Conservation (phyloP, 2,329 filamentous ascomycete genomes). For the Dothideomycetidae sp. region DNA sequence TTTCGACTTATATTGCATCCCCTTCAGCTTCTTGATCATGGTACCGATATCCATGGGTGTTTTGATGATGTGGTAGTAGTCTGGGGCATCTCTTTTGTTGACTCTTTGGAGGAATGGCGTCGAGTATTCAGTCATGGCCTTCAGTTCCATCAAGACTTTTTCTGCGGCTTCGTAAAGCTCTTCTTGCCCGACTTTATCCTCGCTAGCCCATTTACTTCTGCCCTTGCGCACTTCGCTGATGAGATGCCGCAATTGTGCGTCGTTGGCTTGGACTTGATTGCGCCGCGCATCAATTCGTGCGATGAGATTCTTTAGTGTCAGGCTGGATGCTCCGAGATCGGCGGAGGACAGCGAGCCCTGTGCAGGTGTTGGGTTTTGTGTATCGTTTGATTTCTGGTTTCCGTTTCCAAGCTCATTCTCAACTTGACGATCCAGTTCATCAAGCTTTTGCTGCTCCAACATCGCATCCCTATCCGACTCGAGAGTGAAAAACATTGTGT, state of each 20-base stretch:
- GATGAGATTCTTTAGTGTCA: slow-evolving; percentile 94
- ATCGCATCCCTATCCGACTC: slow-evolving; percentile 93
- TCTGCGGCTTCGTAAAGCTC: slow-evolving; percentile 94
- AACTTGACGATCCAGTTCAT: slow-evolving; percentile 90
- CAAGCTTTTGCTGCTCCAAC: slow-evolving; percentile 91
- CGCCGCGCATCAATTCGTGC: slow-evolving; percentile 88
- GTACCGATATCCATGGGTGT: slow-evolving; percentile 94
- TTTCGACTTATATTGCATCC: slow-evolving; percentile 47
- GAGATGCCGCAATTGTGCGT: slow-evolving; percentile 77
- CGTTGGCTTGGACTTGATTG: slow-evolving; percentile 76
- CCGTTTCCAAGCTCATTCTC: slow-evolving; percentile 70
- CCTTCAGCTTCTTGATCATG: slow-evolving; percentile 96
- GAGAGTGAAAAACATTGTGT: slow-evolving; percentile 86
- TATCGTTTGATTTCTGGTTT: slow-evolving; percentile 32
- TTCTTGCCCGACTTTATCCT: slow-evolving; percentile 94
- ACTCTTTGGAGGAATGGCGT: slow-evolving; percentile 89
- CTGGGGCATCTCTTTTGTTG: slow-evolving; percentile 91
- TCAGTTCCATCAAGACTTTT: slow-evolving; percentile 92
- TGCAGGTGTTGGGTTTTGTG: slow-evolving; percentile 35
- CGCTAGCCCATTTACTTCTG: slow-evolving; percentile 95
- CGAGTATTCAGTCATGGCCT: slow-evolving; percentile 93
- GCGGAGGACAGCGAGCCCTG: slow-evolving; percentile 85
- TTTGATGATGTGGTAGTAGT: slow-evolving; percentile 90
- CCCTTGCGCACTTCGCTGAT: slow-evolving; percentile 98
- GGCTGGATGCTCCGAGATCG: slow-evolving; percentile 86